Percentiles rank a stretch among this genome's conserved stretches.
phyloP scores from a whole-genome alignment of 1,284 basidiomycete genomes.

The Pseudozyma thailandica region DNA sequence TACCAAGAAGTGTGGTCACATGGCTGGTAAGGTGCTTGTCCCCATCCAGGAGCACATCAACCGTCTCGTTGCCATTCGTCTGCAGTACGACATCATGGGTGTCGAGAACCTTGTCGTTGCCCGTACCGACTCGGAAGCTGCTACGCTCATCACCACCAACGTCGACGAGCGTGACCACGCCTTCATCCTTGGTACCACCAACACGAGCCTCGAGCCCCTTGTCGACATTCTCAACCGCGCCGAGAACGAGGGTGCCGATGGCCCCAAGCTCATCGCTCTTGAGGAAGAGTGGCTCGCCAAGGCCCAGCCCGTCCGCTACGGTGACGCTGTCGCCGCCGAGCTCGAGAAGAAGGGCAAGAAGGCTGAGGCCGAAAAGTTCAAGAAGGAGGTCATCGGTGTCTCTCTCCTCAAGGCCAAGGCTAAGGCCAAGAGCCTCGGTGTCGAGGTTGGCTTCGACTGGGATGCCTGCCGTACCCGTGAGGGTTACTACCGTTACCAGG shows the following conservation, averaged over 20 bases:
- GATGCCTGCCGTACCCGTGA: slow-evolving; percentile 92
- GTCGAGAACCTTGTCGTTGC: slow-evolving; percentile 80
- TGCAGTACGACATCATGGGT: slow-evolving; percentile 84
- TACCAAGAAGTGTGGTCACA: slow-evolving; percentile 75
- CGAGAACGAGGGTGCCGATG: slow-evolving; percentile 81
- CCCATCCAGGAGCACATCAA: slow-evolving; percentile 82
- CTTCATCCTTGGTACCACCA: slow-evolving; percentile 93
- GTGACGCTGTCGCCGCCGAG: slow-evolving; percentile 78
- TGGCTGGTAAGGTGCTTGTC: slow-evolving; percentile 80
- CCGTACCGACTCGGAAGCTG: slow-evolving; percentile 85
- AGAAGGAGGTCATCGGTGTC: slow-evolving; percentile 74
- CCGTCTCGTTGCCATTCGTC: slow-evolving; percentile 79
- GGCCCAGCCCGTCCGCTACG: slow-evolving; percentile 84
- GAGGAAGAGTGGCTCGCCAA: slow-evolving; percentile 86
- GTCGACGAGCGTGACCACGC: slow-evolving; percentile 95
- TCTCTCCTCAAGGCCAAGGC: slow-evolving; percentile 79
- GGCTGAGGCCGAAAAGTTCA: slow-evolving; percentile 72
- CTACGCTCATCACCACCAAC: slow-evolving; percentile 94
- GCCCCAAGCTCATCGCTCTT: slow-evolving; percentile 81
- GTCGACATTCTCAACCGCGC: slow-evolving; percentile 85
- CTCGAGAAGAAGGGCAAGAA: slow-evolving; percentile 75
- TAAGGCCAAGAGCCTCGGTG: slow-evolving; percentile 82
- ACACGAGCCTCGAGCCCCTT: slow-evolving; percentile 76
- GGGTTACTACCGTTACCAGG: slow-evolving; percentile 96
- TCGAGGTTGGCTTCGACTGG: slow-evolving; percentile 88